Evolutionary conservation across 192 early-diverging fungal species (phyloP).

Genomic region (Rhizophagus clarus): DNA sequence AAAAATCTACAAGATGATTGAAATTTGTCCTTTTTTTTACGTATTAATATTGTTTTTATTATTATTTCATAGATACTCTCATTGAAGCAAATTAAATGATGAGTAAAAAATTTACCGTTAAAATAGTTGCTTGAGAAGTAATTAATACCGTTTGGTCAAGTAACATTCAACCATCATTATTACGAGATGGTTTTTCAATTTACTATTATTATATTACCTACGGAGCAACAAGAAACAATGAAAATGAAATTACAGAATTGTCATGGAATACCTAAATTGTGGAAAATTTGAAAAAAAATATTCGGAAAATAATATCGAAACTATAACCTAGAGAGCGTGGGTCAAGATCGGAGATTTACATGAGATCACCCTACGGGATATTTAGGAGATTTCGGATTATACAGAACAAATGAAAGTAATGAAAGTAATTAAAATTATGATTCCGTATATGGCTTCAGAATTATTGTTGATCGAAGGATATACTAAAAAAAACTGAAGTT

Average conservation of each 20-base stretch:
- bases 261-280: not conserved
- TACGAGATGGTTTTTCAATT: no score
- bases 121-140: no score
- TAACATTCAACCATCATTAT: no score
- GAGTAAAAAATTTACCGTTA: no score
- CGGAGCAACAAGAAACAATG: not conserved
- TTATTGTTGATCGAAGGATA: not conserved
- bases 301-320: not conserved
- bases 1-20: not conserved
- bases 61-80: not conserved
- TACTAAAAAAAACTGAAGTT: slow-evolving; percentile 8
- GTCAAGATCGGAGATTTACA: not conserved
- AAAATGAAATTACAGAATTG: not conserved
- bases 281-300: not conserved
- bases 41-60: not conserved
- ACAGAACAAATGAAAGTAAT: not conserved
- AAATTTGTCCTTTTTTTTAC: not conserved
- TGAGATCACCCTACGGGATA: not conserved
- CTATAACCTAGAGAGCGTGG: not conserved
- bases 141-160: no score
- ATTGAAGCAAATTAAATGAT: no score
- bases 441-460: not conserved
- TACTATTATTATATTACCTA: no score
- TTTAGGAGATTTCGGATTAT: not conserved
- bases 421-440: not conserved